Evolutionary conservation across 352 stramenopile genomes (phyloP), one percentile per base, ranked within the genome.

Genomic region (Phytophthora capsici): DNA sequence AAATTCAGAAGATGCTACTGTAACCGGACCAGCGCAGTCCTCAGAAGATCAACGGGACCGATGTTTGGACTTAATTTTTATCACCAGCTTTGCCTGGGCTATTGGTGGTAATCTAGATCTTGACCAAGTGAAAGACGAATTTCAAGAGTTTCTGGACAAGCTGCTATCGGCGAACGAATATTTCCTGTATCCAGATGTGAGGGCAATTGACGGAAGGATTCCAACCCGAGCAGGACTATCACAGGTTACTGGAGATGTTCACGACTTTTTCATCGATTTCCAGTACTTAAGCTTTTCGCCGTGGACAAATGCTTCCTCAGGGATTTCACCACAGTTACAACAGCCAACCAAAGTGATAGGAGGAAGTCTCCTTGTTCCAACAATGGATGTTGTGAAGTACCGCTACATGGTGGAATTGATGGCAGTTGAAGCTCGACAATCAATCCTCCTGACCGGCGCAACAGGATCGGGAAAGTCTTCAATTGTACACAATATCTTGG

Each of bases 391-490:
- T 30, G 55, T 86, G 8, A 88, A 89, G 17, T 90, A 92, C 34
- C 78, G 80, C 6, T 81, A 80, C 49, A 50, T 94, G 54, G 71
- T 78, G 0, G 67, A 82, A 43, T 51, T 93, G 1, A 66, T 94
- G 17, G 55, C 69, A 4, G 60, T 91, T 12, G 75, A 91, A 28
- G 76, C 78, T 0, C 89, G 90, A 64, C 70, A 69, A 10, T 85
- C 90, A 1, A 78, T 96, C 12, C 93, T 97, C 45, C 40, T 98
- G 45, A 97, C 93, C 7, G 93, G 93, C 1, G 82, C 89, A 1
- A 98, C 90, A 19, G 93, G 93, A 2, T 89, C 86, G 0, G 91
- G 91, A 13, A 98, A 98, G 61, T 97, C 90, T 8, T 72, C 96
- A 1, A 72, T 96, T 26, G 66, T 96, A 5, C 77, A 95, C 13